Evolutionary conservation across 129 eudicot species (phyloP).

Genomic region (Flaveria linearis): DNA sequence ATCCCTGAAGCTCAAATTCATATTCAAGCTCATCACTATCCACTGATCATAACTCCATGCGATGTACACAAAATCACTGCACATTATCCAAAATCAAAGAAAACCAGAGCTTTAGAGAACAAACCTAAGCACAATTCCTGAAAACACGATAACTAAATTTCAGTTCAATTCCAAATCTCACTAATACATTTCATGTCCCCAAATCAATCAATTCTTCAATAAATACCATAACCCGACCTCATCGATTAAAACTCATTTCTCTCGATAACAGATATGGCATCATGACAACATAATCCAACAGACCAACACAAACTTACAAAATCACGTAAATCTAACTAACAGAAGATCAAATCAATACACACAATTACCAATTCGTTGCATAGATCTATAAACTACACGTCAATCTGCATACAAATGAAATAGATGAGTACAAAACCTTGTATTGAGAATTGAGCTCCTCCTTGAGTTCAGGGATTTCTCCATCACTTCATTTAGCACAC

Average conservation of each 20-base stretch:
- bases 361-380: neutral
- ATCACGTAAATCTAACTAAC: neutral
- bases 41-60: too few species aligned
- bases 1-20: too few species aligned
- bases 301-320: neutral
- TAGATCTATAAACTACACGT: neutral
- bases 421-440: constrained; percentile 48
- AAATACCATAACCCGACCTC: neutral
- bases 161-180: neutral
- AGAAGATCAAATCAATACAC: neutral
- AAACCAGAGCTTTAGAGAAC: too few species aligned
- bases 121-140: too few species aligned
- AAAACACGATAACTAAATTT: too few species aligned
- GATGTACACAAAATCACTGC: too few species aligned
- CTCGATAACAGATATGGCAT: neutral
- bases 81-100: too few species aligned
- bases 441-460: constrained; percentile 99
- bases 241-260: neutral
- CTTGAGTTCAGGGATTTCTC: constrained; percentile 96
- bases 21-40: too few species aligned
- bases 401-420: neutral
- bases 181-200: neutral
- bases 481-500: neutral
- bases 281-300: neutral
- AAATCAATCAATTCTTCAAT: neutral